Base-by-base conservation (phyloP, 768 basidiomycete genomes). In the Lactifluus piperatus region DNA sequence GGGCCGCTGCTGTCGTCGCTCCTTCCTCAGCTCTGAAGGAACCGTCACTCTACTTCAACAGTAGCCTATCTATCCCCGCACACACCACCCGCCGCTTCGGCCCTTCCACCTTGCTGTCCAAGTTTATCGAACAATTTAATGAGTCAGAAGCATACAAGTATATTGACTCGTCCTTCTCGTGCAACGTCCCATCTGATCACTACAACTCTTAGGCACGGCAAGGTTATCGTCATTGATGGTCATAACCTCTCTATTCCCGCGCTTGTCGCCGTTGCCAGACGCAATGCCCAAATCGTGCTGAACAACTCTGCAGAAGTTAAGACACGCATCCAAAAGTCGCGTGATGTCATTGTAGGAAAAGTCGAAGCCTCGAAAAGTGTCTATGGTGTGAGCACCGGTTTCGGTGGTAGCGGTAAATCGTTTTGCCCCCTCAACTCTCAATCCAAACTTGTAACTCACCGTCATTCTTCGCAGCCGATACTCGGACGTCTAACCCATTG, bases 361-460 rank as follows among this genome's bases (percentile, higher is more conserved):
- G 78, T 92, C 39, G 77, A 79, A 22, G 74, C 77, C 4, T 82
- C 84, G 10, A 77, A 81, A 52, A 88, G 85, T 63, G 78, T 94
- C 20, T 94, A 94, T 64, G 91, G 91, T 24, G 86, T 93, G 43
- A 86, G 86, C 49, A 88, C 88, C 5, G 91, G 91, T 47, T 94
- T 90, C 66, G 91, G 91, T 41, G 91, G 90, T n/a, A 87, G 85
- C 65, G 85, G 86, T 75, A 58, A 45, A 71, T 55, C 18, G 20
- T 47, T 29, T 41, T n/a, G n/a, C n/a, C n/a, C n/a, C 53, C 36
- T 45, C 41, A 14, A 11, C 9, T 8, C 47, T 37, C 20, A 27
- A 14, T 44, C 75, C 45, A 39, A 14, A 48, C 50, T 58, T 57
- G 53, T 22, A 49, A 24, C 51, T 52, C 36, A 43, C 62, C 54